Evolutionary conservation across 768 basidiomycete genomes (phyloP).

Genomic region (Coprinopsis cinerea): DNA sequence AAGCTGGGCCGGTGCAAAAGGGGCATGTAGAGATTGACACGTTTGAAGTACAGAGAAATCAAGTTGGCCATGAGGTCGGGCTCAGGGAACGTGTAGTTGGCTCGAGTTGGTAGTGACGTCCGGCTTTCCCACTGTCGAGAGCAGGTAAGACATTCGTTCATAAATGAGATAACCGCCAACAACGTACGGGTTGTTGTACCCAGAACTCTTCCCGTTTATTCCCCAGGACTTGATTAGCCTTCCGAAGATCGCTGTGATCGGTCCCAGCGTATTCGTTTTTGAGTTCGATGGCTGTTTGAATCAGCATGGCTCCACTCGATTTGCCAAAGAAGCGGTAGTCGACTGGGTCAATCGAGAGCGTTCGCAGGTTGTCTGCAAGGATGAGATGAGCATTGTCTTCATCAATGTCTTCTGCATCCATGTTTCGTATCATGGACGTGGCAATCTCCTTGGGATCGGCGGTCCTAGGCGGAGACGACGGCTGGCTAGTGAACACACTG

Average conservation of each 20-base stretch:
- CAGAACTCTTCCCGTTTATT: constrained; percentile 32
- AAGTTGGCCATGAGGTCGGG: constrained; percentile 44
- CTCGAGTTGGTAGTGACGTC: constrained; percentile 9
- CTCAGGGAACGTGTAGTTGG: constrained; percentile 42
- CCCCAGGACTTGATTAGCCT: constrained; percentile 13
- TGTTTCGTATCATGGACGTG: constrained; percentile 29
- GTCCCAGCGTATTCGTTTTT: constrained; percentile 49
- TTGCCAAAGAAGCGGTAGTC: constrained; percentile 50
- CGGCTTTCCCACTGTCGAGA: constrained; percentile 33
- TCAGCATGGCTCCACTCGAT: constrained; percentile 48
- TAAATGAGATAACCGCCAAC: background rate
- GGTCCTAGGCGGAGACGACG: constrained; percentile 6
- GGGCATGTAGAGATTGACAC: constrained; percentile 53
- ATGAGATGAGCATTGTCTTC: constrained; percentile 32
- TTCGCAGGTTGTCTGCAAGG: constrained; percentile 30
- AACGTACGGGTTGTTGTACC: constrained; percentile 29
- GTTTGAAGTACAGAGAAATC: constrained; percentile 58
- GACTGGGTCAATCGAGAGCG: constrained; percentile 26
- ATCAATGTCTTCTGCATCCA: constrained; percentile 15
- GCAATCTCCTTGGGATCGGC: constrained; percentile 20
- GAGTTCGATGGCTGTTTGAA: constrained; percentile 50
- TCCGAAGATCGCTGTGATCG: constrained; percentile 11
- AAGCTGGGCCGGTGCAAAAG: constrained; percentile 73
- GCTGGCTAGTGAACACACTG: constrained; percentile 18
- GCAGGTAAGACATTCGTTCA: background rate